phyloP scores from a whole-genome alignment of 2,329 filamentous ascomycete species.

The Proliferodiscus dingleyae region DNA sequence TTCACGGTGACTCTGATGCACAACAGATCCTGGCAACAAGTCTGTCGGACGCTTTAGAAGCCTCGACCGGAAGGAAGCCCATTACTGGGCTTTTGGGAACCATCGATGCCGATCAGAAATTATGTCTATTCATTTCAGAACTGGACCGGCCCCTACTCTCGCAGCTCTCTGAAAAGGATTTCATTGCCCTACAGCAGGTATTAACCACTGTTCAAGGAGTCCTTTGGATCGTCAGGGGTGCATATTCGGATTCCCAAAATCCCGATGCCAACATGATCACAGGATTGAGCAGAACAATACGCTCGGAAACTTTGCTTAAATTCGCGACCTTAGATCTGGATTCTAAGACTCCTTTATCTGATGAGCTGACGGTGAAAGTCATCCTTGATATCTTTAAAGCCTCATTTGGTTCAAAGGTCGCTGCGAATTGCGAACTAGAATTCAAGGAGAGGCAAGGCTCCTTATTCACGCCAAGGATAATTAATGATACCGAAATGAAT shows the following conservation, averaged over 20 bases:
- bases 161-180: constrained; percentile 38
- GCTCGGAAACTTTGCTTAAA: constrained; percentile 24
- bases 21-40: constrained; percentile 33
- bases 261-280: constrained; percentile 27
- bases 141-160: constrained; percentile 35
- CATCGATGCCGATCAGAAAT: constrained; percentile 24
- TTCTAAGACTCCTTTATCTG: constrained; percentile 29
- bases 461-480: constrained; percentile 22
- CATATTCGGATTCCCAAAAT: constrained; percentile 32
- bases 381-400: constrained; percentile 19
- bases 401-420: constrained; percentile 12
- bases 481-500: constrained; percentile 28
- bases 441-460: constrained; percentile 27
- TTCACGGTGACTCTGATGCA: constrained; percentile 17
- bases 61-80: constrained; percentile 33
- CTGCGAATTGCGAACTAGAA: constrained; percentile 22
- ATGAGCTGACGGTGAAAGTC: constrained; percentile 20
- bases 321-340: constrained; percentile 28
- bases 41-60: constrained; percentile 32
- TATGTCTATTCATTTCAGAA: constrained; percentile 46
- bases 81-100: constrained; percentile 31
- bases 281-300: constrained; percentile 27
- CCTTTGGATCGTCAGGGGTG: constrained; percentile 45
- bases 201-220: constrained; percentile 36
- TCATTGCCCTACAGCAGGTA: constrained; percentile 38